Percentiles rank a stretch among this genome's conserved stretches.
Evolutionary conservation across 805 yeast genomes (phyloP).

Genomic region (Lipomyces orientalis): DNA sequence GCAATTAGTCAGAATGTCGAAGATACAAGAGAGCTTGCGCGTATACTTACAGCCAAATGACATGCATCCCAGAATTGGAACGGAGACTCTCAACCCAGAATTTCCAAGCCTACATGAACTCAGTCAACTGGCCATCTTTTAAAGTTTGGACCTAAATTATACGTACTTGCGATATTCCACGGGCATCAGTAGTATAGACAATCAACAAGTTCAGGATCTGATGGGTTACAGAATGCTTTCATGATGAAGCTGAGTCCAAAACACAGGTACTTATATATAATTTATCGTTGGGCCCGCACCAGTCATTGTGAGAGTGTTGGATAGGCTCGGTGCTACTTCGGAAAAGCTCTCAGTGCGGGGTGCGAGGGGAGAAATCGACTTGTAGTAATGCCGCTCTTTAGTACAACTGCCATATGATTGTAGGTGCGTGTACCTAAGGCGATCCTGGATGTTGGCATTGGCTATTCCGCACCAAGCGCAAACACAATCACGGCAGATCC

Average conservation of each 20-base stretch:
- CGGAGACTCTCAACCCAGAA: slow-evolving; percentile 23
- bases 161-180: slow-evolving; percentile 7
- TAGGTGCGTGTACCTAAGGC: no score
- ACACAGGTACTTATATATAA: no score
- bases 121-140: background rate
- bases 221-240: background rate
- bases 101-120: slow-evolving; percentile 20
- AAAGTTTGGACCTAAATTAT: background rate
- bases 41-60: slow-evolving; percentile 23
- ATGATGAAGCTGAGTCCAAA: background rate
- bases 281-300: no score
- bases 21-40: background rate
- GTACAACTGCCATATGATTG: no score
- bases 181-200: background rate
- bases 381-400: no score
- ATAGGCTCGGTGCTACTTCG: no score
- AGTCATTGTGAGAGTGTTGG: no score
- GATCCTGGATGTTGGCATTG: no score
- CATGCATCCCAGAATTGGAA: slow-evolving; percentile 31
- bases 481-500: no score
- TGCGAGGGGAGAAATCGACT: no score
- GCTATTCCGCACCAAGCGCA: no score
- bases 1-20: background rate
- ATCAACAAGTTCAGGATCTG: background rate
- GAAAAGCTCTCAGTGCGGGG: no score